Evolutionary conservation across 257 asterid genomes (phyloP), one percentile per base, ranked within the genome.

Genomic region (Cruciata laevipes): DNA sequence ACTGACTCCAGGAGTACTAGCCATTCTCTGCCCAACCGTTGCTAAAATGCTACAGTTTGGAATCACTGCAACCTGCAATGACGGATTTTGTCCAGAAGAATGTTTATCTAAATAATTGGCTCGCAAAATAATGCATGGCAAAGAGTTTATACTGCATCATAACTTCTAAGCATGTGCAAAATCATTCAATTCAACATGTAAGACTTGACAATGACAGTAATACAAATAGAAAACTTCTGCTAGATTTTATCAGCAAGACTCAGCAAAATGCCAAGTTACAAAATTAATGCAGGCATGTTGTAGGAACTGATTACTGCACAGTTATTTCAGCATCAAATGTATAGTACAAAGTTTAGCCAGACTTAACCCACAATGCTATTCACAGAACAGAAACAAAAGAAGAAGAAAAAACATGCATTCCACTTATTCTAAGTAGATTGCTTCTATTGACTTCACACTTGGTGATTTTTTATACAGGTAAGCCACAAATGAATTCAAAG

Each of bases 1-100:
- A 80, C 97, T 90, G 77, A 94, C 99, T 76, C 99, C 99, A 56
- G 99, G 99, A 58, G 99, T 94, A 66, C 99, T 94, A 18, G 99
- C 99, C 99, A 94, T 94, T 83, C 82, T 94, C 85, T 94, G 97
- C 67, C 99, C 99, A 71, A 94, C 99, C 3, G 99, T 82, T 61
- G 99, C 99, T 81, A 94, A 84, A 77, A 94, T 94, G 83, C 99
- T 90, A 84, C 99, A 94, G 68, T 87, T 89, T 20, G 89, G 99
- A 69, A 94, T 76, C 42, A 94, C 81, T 1, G 92, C 95, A 84
- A 94, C 84, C 99, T 94, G 97, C 63, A 73, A 80, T 71, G 21
- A 73, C 11, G 40, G 32, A n/a, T 12, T 69, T 63, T 17, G 25
- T 25, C 63, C 30, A 63, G 53, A 65, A 25, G 38, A 12, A 70